Conservation (phyloP, 345 rosid genomes). For the Gossypium australe region DNA sequence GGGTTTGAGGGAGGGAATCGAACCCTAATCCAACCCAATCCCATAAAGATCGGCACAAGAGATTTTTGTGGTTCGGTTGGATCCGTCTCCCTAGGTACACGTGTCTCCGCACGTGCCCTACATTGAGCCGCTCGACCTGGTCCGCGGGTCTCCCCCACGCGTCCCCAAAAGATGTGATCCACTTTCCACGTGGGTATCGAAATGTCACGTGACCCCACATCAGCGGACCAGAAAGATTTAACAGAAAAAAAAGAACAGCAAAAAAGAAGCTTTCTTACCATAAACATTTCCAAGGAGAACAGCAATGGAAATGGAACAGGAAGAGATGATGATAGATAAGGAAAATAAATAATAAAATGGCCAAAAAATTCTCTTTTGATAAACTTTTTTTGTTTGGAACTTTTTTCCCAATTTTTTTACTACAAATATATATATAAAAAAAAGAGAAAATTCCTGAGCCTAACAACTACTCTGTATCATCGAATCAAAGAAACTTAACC, state of each 20-base stretch:
- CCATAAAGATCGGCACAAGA: background rate
- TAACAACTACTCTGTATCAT: background rate
- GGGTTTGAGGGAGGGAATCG: background rate
- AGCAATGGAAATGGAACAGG: background rate
- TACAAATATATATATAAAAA: too few relatives aligned
- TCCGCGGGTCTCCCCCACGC: background rate
- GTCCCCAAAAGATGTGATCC: background rate
- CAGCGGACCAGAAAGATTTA: background rate
- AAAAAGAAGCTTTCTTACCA: background rate
- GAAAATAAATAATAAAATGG: too few relatives aligned
- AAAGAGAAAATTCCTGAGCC: background rate
- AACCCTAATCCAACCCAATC: background rate
- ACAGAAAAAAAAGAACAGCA: too few relatives aligned
- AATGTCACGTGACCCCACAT: background rate
- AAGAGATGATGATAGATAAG: background rate
- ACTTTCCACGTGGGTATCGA: background rate
- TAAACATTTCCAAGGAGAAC: background rate
- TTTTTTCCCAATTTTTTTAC: background rate
- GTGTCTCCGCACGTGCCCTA: background rate
- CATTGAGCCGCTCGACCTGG: background rate
- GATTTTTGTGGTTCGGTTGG: background rate
- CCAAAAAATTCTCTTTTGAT: too few relatives aligned
- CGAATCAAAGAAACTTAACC: background rate
- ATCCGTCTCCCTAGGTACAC: background rate
- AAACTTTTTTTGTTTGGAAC: background rate